Conservation (phyloP, 148 eudicot species). For the Vaccinium vitisidaea region DNA sequence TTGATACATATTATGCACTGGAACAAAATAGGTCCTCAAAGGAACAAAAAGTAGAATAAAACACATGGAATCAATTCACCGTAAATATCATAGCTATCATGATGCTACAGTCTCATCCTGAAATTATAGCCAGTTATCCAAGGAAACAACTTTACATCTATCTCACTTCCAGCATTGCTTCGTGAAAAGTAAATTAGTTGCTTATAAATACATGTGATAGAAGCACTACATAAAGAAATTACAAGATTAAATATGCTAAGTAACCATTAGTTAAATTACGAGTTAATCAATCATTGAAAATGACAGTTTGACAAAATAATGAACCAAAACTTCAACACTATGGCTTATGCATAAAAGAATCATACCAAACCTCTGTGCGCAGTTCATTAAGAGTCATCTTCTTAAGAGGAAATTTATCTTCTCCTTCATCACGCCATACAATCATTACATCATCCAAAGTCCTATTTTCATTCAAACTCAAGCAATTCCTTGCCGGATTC, state of each 20-base stretch:
- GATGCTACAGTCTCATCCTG: background rate
- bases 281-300: background rate
- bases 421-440: conserved; percentile 85
- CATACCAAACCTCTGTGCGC: conserved; percentile 83
- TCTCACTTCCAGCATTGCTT: background rate
- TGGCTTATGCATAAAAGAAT: background rate
- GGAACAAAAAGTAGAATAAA: background rate
- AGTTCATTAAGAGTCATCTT: conserved; percentile 68
- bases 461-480: conserved; percentile 52
- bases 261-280: background rate
- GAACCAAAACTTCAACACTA: background rate
- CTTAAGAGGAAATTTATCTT: conserved; percentile 55
- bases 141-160: background rate
- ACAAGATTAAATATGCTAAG: background rate
- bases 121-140: background rate
- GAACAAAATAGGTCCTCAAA: background rate
- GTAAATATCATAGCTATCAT: background rate
- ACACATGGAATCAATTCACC: background rate
- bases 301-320: background rate
- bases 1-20: background rate
- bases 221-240: background rate
- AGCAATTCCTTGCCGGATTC: conserved; percentile 76
- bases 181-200: background rate
- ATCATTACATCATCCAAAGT: conserved; percentile 58
- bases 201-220: background rate